A percentile compares a stretch with the other conserved stretches of the same genome.
Evolutionary conservation across 164 flowering plant genomes (phyloP).

Genomic region (Paratinospora sagittata): DNA sequence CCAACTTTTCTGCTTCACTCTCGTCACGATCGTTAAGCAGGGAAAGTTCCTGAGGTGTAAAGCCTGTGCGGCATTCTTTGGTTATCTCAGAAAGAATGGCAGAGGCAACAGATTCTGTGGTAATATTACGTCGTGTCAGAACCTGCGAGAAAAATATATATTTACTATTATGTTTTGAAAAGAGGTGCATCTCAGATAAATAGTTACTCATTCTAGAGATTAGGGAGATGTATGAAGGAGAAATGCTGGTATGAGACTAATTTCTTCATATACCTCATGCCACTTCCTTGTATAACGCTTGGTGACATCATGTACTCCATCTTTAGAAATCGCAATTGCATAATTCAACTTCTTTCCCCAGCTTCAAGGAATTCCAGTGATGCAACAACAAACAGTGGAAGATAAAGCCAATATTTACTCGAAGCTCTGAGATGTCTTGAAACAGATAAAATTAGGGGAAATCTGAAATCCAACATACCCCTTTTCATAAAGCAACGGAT

Average conservation of each 20-base stretch:
- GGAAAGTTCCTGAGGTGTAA: slow-evolving; percentile 37
- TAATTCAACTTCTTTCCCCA: slow-evolving; percentile 82
- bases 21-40: slow-evolving; percentile 56
- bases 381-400: slow-evolving; percentile 2
- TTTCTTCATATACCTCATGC: slow-evolving; percentile 70
- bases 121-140: slow-evolving; percentile 57
- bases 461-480: slow-evolving; percentile 45
- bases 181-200: background rate
- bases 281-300: slow-evolving; percentile 96
- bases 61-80: slow-evolving; percentile 46
- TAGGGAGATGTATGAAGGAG: background rate
- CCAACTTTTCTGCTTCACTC: slow-evolving; percentile 52
- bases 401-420: background rate
- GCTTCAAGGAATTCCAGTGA: slow-evolving; percentile 33
- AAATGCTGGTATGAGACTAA: background rate
- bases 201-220: background rate
- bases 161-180: background rate
- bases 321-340: slow-evolving; percentile 67
- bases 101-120: slow-evolving; percentile 47
- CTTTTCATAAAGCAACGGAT: slow-evolving; percentile 78
- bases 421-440: background rate
- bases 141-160: slow-evolving; percentile 39
- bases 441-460: background rate
- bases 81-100: slow-evolving; percentile 50
- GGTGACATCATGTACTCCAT: slow-evolving; percentile 92